Evolutionary conservation across 352 stramenopile genomes (phyloP), one percentile per base, ranked within the genome.

Genomic region (Lagenidium sp.): DNA sequence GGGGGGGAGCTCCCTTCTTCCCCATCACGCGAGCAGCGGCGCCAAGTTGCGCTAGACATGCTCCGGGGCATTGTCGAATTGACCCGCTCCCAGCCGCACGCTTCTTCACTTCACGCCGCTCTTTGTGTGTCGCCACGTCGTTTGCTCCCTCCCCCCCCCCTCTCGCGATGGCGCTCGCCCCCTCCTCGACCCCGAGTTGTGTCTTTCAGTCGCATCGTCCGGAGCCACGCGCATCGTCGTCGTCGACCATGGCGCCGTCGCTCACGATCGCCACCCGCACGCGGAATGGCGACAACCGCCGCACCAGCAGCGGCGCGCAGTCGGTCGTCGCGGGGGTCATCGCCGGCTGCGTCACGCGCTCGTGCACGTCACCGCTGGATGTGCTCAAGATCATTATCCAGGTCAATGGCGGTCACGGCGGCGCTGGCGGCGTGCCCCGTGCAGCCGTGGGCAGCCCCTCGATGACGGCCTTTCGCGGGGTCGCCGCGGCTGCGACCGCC

Each of bases 351-450:
- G 73, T 91, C 45, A 88, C 78, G 34, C 75, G 78, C 52, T 85
- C 78, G 4, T 85, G 66, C 64, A 91, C 78, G 41, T 88, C 78
- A 19, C 78, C 78, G 6, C 53, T 91, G 16, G 78, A 91, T 42
- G 76, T 88, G 61, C 68, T 91, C 45, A 88, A 88, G 64, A 88
- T 91, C 57, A 55, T 88, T 16, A 83, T 91, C 37, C 78, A 91
- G 53, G 75, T 90, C 10, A 82, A 83, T 48, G 64, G 65, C 16
- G n/a, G n/a, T n/a, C n/a, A n/a, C n/a, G n/a, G n/a, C n/a, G n/a
- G n/a, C n/a, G n/a, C n/a, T n/a, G n/a, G n/a, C n/a, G n/a, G n/a
- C n/a, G n/a, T n/a, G n/a, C n/a, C n/a, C n/a, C n/a, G n/a, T n/a
- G n/a, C n/a, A n/a, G n/a, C n/a, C n/a, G n/a, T n/a, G n/a, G n/a